phyloP scores from a whole-genome alignment of 306 rosid species.

The Prunus padus region DNA sequence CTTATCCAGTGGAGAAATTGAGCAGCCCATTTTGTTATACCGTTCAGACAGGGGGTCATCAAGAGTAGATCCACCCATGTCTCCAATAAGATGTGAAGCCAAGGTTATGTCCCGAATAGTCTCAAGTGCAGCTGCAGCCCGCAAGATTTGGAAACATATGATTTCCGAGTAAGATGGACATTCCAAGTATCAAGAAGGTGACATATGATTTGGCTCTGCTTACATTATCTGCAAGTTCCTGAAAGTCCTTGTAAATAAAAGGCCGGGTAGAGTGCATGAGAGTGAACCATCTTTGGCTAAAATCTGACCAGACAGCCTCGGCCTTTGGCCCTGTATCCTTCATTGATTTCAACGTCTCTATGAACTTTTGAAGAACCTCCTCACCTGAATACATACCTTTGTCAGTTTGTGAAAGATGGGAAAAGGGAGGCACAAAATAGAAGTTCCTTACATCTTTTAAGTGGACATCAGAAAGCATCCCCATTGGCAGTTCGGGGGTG shows the following conservation, averaged over 20 bases:
- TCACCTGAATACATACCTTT: conserved; percentile 47
- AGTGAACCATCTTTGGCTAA: conserved; percentile 90
- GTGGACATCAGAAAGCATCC: conserved; percentile 69
- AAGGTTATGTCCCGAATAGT: conserved; percentile 62
- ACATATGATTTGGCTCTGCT: conserved; percentile 15
- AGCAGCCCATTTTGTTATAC: conserved; percentile 60
- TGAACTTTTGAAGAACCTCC: conserved; percentile 58
- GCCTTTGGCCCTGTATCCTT: conserved; percentile 59
- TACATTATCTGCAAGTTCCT: conserved; percentile 83
- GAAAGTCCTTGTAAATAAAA: conserved; percentile 64
- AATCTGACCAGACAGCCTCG: conserved; percentile 79
- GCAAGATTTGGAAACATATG: not conserved
- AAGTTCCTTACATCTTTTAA: conserved; percentile 48
- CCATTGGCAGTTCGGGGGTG: conserved; percentile 70
- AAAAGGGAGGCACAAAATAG: not conserved
- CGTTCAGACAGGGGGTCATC: conserved; percentile 72
- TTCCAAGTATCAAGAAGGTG: not conserved
- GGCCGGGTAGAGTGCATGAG: conserved; percentile 83
- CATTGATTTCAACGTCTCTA: conserved; percentile 55
- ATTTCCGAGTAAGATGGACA: not conserved
- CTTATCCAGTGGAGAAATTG: conserved; percentile 57
- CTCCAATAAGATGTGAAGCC: conserved; percentile 76
- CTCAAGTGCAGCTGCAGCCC: conserved; percentile 83
- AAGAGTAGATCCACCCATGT: conserved; percentile 69
- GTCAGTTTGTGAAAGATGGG: not conserved